Percentiles rank a stretch among this genome's conserved stretches.
These are phyloP conservation scores for Diaporthe sp. DNA, from an alignment of 2,329 filamentous ascomycete genomes.

Conservation along the genomic window DNA sequence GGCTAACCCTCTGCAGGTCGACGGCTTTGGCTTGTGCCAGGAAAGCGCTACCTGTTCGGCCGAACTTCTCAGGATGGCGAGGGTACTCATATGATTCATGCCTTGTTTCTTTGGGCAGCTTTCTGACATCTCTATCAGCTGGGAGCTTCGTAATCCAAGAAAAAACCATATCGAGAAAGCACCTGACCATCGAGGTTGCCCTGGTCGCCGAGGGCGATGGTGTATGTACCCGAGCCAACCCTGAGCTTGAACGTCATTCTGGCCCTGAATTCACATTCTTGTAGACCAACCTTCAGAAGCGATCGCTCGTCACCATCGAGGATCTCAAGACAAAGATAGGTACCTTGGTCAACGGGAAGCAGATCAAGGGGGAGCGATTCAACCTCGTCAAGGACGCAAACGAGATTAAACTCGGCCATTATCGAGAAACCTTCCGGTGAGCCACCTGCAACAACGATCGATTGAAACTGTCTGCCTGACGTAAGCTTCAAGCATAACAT, in stretches of 20 bases:
- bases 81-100: conserved; percentile 36
- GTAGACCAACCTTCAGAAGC: conserved; percentile 73
- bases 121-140: conserved; percentile 57
- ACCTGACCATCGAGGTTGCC: conserved; percentile 83
- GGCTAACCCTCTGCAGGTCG: conserved; percentile 63
- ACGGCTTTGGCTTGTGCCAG: conserved; percentile 87
- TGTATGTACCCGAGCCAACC: conserved; percentile 59
- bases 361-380: conserved; percentile 74
- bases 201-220: conserved; percentile 76
- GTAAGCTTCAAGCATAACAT: conserved; percentile 72
- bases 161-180: conserved; percentile 89
- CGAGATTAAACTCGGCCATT: conserved; percentile 80
- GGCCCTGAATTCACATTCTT: background rate
- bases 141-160: conserved; percentile 80
- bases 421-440: conserved; percentile 73
- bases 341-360: conserved; percentile 81
- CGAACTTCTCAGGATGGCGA: conserved; percentile 78
- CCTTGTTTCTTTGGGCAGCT: background rate
- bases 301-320: conserved; percentile 79
- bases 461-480: conserved; percentile 26
- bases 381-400: conserved; percentile 71
- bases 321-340: conserved; percentile 90
- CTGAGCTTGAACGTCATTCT: conserved; percentile 2
- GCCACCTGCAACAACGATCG: conserved; percentile 16
- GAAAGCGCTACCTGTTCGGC: conserved; percentile 88